phyloP scores from a whole-genome alignment of 768 basidiomycete species.

The Amanita jacksonii region DNA sequence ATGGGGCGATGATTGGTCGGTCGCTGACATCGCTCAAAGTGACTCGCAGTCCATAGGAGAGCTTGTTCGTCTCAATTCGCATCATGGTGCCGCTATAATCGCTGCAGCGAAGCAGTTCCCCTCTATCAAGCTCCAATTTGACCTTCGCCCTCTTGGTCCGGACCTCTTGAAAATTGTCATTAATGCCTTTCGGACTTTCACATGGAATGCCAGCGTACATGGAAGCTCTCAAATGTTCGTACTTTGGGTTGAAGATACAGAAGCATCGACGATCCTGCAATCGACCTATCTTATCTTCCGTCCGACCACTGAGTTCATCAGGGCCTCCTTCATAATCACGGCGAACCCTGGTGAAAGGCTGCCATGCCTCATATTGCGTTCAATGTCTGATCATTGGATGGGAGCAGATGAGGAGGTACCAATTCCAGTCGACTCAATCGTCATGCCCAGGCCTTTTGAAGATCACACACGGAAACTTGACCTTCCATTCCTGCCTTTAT shows the following conservation, averaged over 20 bases:
- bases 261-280: constrained; percentile 77
- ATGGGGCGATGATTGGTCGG: constrained; percentile 75
- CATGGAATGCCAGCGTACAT: constrained; percentile 73
- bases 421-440: constrained; percentile 54
- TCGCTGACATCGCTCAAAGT: constrained; percentile 61
- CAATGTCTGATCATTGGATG: constrained; percentile 88
- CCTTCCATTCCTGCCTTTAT: constrained; percentile 63
- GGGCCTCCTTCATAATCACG: constrained; percentile 75
- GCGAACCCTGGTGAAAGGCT: constrained; percentile 51
- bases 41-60: constrained; percentile 64
- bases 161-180: constrained; percentile 76
- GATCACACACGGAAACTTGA: constrained; percentile 57
- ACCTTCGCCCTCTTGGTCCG: constrained; percentile 71
- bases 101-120: constrained; percentile 84
- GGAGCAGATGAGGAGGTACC: constrained; percentile 72
- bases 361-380: constrained; percentile 61
- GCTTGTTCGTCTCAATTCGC: constrained; percentile 78
- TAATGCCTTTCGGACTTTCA: constrained; percentile 56
- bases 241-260: constrained; percentile 90
- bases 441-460: constrained; percentile 60
- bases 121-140: constrained; percentile 50
- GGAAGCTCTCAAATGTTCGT: constrained; percentile 81
- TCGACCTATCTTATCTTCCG: constrained; percentile 65
- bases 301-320: constrained; percentile 45
- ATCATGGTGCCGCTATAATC: constrained; percentile 71